Evolutionary conservation across 805 yeast genomes (phyloP).

Genomic region (Candida vaughaniae): DNA sequence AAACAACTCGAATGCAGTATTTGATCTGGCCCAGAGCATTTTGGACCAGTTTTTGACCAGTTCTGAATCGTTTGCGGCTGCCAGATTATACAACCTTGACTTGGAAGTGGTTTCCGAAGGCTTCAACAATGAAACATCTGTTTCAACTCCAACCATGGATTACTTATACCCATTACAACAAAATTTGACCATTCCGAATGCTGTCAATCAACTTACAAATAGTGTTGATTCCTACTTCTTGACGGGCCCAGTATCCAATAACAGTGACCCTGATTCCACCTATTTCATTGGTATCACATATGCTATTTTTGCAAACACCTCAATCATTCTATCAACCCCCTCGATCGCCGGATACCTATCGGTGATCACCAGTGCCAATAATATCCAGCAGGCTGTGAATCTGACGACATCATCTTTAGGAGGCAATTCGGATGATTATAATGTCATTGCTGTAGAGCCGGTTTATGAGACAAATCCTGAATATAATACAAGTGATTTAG

Average conservation of each 20-base stretch:
- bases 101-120: slow-evolving; percentile 45
- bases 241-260: slow-evolving; percentile 63
- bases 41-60: slow-evolving; percentile 63
- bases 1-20: slow-evolving; percentile 50
- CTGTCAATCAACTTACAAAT: slow-evolving; percentile 36
- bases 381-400: slow-evolving; percentile 29
- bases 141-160: slow-evolving; percentile 28
- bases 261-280: slow-evolving; percentile 23
- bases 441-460: slow-evolving; percentile 32
- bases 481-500: slow-evolving; percentile 28
- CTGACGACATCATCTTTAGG: slow-evolving; percentile 10
- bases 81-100: slow-evolving; percentile 64
- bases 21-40: slow-evolving; percentile 42
- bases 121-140: slow-evolving; percentile 24
- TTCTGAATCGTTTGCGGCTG: slow-evolving; percentile 61
- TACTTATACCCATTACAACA: slow-evolving; percentile 51
- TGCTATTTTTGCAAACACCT: slow-evolving; percentile 72
- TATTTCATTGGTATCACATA: slow-evolving; percentile 73
- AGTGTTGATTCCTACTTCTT: slow-evolving; percentile 30
- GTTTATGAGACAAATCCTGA: slow-evolving; percentile 19
- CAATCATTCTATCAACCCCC: slow-evolving; percentile 56
- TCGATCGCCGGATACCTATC: slow-evolving; percentile 71
- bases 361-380: slow-evolving; percentile 40
- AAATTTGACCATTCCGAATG: slow-evolving; percentile 44
- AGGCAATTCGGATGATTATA: slow-evolving; percentile 21